Base-by-base conservation (phyloP, 1,284 basidiomycete genomes). In the Ustilago xerochloae region DNA sequence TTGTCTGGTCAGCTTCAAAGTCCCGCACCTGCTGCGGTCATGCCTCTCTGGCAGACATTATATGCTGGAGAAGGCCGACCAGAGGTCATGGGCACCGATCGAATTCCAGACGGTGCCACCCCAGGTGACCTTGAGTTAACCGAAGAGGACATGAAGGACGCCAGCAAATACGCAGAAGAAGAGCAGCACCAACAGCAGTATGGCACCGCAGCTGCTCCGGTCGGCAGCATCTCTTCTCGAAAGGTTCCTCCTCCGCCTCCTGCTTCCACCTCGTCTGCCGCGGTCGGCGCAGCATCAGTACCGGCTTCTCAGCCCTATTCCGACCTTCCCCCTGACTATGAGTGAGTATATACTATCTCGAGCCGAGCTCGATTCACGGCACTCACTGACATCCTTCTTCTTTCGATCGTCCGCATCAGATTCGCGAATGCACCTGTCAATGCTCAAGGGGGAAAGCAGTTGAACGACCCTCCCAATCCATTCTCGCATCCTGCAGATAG, bases 21-120 rank as follows among this genome's bases (percentile, higher is more conserved):
- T 45, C 69, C 75, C 46, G 58, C 58, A 29, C 62, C 80, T 3
- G 26, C 59, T 13, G 73, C 69, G 0, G 70, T 73, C 18, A 57
- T 63, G 47, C 80, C 81, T 3, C 70, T 83, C 1, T 78, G 80
- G 70, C 77, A 81, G 66, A 81, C 81, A 5, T 58, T 83, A 39
- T 82, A 80, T 30, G 74, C 74, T 24, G 79, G 70, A 29, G 81
- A 83, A 50, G 81, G 79, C 4, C 53, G 79, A 13, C 69, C 80
- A 0, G 58, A 77, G 24, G 22, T 77, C 32, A 64, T 82, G 56
- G 80, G 80, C n/a, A 64, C 70, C 12, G 73, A 82, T 35, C 39
- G 61, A 9, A 79, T 82, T 26, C 78, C 78, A 4, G 52, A 74
- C 9, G 81, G 77, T 2, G 55, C 59, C 1, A 62, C 79, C 8